Evolutionary conservation across 176 grass and related monocot species (phyloP).

Genomic region (Zoysia pacifica): DNA sequence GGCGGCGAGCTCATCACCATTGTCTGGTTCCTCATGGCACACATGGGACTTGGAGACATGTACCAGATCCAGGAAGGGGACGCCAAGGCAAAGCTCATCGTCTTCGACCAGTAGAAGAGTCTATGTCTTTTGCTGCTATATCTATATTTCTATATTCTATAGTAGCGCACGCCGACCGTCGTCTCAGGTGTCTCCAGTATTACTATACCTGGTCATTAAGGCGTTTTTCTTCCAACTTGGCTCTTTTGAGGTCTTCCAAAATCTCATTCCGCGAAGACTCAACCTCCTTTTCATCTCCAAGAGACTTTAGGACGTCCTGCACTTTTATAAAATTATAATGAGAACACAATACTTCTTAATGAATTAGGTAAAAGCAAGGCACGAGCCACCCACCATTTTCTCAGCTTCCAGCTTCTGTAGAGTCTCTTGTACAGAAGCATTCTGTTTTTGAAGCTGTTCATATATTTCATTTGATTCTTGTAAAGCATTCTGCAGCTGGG

Average conservation of each 20-base stretch:
- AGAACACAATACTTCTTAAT: not conserved
- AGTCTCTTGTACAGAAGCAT: conserved; percentile 45
- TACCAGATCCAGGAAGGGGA: no score
- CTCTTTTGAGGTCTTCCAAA: conserved; percentile 50
- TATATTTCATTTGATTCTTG: conserved; percentile 42
- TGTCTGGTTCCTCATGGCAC: conserved; percentile 48
- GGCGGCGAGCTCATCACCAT: conserved; percentile 52
- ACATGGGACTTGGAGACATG: conserved; percentile 38
- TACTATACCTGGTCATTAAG: conserved; percentile 61
- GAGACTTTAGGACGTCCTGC: conserved; percentile 44
- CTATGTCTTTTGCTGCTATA: no score
- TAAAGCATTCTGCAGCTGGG: conserved; percentile 28
- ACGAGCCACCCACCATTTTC: conserved; percentile 45
- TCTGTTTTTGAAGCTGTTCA: conserved; percentile 53
- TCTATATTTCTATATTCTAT: no score
- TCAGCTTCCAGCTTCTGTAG: conserved; percentile 54
- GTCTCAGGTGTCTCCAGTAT: no score
- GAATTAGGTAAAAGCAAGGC: not conserved
- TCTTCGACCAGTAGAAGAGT: no score
- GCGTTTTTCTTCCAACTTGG: conserved; percentile 52
- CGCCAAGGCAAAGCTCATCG: no score
- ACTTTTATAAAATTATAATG: not conserved
- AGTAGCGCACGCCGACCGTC: no score
- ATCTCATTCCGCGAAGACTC: conserved; percentile 43
- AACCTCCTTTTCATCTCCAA: conserved; percentile 48